These are phyloP conservation scores for Ceratocystiopsis sp. DNA, from an alignment of 2,329 filamentous ascomycete genomes.

Conservation along the genomic window DNA sequence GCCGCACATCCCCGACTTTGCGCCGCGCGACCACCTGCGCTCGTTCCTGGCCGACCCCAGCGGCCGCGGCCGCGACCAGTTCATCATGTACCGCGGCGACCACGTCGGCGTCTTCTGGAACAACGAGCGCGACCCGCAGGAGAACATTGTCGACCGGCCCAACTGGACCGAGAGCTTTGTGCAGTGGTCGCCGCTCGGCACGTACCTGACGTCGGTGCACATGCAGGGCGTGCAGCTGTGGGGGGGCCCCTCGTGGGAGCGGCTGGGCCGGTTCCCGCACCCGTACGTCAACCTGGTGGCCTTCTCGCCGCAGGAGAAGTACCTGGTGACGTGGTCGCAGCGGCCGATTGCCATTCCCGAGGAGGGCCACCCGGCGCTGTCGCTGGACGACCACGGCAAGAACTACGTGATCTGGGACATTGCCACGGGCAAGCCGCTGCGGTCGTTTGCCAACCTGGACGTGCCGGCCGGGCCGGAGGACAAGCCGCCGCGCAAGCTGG, in stretches of 20 bases:
- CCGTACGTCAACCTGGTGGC: conserved; percentile 91
- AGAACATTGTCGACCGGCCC: conserved; percentile 76
- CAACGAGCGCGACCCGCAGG: conserved; percentile 81
- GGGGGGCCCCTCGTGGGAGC: conserved; percentile 78
- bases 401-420: conserved; percentile 99
- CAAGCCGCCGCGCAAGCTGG: conserved; percentile 68
- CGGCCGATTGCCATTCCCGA: conserved; percentile 85
- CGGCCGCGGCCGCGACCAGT: conserved; percentile 77
- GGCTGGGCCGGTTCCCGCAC: conserved; percentile 86
- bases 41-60: conserved; percentile 78
- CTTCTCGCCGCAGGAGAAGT: conserved; percentile 86
- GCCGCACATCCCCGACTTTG: conserved; percentile 69
- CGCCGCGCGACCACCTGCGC: conserved; percentile 83
- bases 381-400: conserved; percentile 90
- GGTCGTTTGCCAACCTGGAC: conserved; percentile 87
- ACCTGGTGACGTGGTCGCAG: conserved; percentile 92
- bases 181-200: conserved; percentile 92
- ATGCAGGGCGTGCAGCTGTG: conserved; percentile 93
- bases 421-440: conserved; percentile 70
- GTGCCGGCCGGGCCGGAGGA: conserved; percentile 32
- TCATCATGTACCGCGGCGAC: conserved; percentile 84
- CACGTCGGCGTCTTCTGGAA: conserved; percentile 96
- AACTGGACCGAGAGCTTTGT: conserved; percentile 98
- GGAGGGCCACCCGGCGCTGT: conserved; percentile 64
- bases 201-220: conserved; percentile 87